A percentile compares a stretch with the other conserved stretches of the same genome.
Conservation (phyloP, 495 filamentous ascomycete genomes). For the Sporormia fimetaria region DNA sequence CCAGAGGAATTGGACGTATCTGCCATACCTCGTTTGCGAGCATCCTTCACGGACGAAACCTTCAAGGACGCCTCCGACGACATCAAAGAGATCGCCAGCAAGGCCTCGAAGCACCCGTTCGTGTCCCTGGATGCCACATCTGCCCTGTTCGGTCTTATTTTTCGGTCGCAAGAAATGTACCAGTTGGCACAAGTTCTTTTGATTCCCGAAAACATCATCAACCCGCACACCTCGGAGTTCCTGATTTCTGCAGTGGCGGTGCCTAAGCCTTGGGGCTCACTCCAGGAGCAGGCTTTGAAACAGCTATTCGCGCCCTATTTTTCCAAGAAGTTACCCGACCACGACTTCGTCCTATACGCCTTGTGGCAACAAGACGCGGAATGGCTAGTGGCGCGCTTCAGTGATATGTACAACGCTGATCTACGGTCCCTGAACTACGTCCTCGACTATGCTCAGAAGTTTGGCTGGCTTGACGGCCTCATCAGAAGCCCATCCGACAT, state of each 20-base stretch:
- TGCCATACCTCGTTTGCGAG: slow-evolving; percentile 66
- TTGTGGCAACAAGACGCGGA: slow-evolving; percentile 77
- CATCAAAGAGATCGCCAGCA: slow-evolving; percentile 57
- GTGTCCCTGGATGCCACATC: slow-evolving; percentile 79
- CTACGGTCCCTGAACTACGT: slow-evolving; percentile 66
- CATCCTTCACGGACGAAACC: slow-evolving; percentile 63
- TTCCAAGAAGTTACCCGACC: slow-evolving; percentile 50
- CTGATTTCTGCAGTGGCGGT: slow-evolving; percentile 64
- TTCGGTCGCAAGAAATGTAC: slow-evolving; percentile 35
- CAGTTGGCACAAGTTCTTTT: slow-evolving; percentile 31
- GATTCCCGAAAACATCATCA: slow-evolving; percentile 52
- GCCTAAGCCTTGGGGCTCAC: slow-evolving; percentile 51
- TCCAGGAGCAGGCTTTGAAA: slow-evolving; percentile 51
- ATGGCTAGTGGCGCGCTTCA: slow-evolving; percentile 68
- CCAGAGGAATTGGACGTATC: slow-evolving; percentile 68
- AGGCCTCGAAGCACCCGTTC: slow-evolving; percentile 71
- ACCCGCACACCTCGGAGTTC: slow-evolving; percentile 62
- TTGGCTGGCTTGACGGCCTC: slow-evolving; percentile 73
- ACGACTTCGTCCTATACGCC: slow-evolving; percentile 76
- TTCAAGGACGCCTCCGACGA: slow-evolving; percentile 61
- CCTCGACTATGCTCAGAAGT: slow-evolving; percentile 66
- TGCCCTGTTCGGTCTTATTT: slow-evolving; percentile 44
- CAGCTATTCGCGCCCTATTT: slow-evolving; percentile 52
- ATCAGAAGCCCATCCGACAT: slow-evolving; percentile 65
- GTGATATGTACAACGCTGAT: slow-evolving; percentile 66